Conservation (phyloP, 2,329 filamentous ascomycete species). For the Trichoderma pleuroti region DNA sequence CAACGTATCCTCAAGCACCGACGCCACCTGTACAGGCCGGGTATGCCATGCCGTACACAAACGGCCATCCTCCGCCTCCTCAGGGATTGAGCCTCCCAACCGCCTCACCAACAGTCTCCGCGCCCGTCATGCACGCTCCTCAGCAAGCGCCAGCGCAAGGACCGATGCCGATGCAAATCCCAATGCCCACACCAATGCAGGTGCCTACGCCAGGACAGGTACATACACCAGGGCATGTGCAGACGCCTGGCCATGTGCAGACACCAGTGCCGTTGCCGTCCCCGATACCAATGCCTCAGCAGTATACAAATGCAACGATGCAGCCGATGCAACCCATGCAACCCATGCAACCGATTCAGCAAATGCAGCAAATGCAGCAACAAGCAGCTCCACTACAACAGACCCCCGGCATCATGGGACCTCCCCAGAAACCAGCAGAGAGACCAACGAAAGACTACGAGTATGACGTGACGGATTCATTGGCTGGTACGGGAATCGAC, state of each 20-base stretch:
- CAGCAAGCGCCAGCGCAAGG: conserved; percentile 26
- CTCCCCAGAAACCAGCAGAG: conserved; percentile 59
- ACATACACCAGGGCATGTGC: conserved; percentile 18
- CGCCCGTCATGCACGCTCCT: conserved; percentile 32
- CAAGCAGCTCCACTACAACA: conserved; percentile 25
- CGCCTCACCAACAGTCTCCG: conserved; percentile 30
- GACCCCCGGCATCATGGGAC: conserved; percentile 47
- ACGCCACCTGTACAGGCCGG: conserved; percentile 32
- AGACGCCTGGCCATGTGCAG: not conserved
- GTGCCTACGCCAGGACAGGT: not conserved
- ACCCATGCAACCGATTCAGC: conserved; percentile 22
- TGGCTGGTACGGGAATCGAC: conserved; percentile 83
- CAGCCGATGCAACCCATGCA: conserved; percentile 25
- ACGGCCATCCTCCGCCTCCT: conserved; percentile 36
- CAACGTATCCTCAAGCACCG: conserved; percentile 35
- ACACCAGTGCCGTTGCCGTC: conserved; percentile 16
- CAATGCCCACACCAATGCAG: not conserved
- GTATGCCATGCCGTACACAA: conserved; percentile 39
- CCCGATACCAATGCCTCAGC: conserved; percentile 25
- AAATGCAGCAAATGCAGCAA: conserved; percentile 22
- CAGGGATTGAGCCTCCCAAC: conserved; percentile 36
- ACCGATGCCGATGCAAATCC: conserved; percentile 25
- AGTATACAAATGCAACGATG: conserved; percentile 32
- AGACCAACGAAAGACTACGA: conserved; percentile 58
- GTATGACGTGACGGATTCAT: conserved; percentile 77